A percentile compares a stretch with the other conserved stretches of the same genome.
Evolutionary conservation across 495 filamentous ascomycete genomes (phyloP).

Genomic region (Tuber microsphaerosporum): DNA sequence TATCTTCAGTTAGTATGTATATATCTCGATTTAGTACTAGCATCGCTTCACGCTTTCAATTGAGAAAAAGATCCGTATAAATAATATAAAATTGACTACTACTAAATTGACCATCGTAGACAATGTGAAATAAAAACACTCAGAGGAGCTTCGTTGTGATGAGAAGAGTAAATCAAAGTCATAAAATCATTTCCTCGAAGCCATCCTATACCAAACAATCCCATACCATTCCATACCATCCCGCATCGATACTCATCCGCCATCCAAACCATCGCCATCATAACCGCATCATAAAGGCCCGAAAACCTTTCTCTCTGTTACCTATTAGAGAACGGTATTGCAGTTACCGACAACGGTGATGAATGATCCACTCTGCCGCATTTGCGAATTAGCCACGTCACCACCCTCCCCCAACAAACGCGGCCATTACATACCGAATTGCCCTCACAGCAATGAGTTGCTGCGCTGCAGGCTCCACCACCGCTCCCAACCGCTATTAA

Average conservation of each 20-base stretch:
- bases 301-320: background rate
- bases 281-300: background rate
- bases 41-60: background rate
- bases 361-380: too few relatives aligned
- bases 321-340: too few relatives aligned
- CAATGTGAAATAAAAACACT: background rate
- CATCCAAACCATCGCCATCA: background rate
- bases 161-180: background rate
- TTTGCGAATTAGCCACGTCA: background rate
- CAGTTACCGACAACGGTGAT: too few relatives aligned
- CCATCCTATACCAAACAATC: background rate
- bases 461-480: too few relatives aligned
- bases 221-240: background rate
- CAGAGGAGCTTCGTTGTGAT: background rate
- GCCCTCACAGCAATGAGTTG: too few relatives aligned
- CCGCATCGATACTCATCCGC: background rate
- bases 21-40: background rate
- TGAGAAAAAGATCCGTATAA: background rate
- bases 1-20: background rate
- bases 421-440: background rate
- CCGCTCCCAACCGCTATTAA: background rate
- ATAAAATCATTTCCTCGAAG: background rate
- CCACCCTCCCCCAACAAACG: background rate
- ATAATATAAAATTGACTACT: background rate
- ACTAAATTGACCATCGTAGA: background rate